phyloP scores from a whole-genome alignment of 352 stramenopile species.

The Globisporangium nagaii region DNA sequence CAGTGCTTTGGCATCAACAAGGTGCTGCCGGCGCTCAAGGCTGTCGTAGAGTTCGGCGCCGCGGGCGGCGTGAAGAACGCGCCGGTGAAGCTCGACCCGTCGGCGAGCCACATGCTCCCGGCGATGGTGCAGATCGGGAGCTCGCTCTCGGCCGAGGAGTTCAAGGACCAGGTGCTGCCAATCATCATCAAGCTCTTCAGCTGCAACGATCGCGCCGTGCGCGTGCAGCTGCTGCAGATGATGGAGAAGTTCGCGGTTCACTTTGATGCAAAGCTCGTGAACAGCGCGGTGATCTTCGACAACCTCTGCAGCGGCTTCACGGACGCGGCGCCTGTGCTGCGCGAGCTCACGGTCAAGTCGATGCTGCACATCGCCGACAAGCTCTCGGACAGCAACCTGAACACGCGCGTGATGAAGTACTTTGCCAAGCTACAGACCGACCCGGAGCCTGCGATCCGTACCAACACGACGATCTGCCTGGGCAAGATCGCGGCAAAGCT shows the following conservation, averaged over 20 bases:
- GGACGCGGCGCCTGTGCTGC: slow-evolving; percentile 80
- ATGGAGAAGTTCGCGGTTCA: slow-evolving; percentile 87
- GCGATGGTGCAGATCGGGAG: slow-evolving; percentile 85
- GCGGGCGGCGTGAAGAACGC: slow-evolving; percentile 47
- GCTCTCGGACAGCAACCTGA: slow-evolving; percentile 87
- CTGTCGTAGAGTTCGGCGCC: slow-evolving; percentile 77
- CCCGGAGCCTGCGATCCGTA: slow-evolving; percentile 88
- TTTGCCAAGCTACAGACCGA: slow-evolving; percentile 90
- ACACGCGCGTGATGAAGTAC: slow-evolving; percentile 91
- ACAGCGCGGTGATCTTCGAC: slow-evolving; percentile 87
- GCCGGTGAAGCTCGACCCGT: slow-evolving; percentile 74
- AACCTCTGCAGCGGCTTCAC: slow-evolving; percentile 90
- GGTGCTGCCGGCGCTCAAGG: slow-evolving; percentile 78
- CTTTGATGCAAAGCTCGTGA: slow-evolving; percentile 89
- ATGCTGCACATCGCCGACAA: slow-evolving; percentile 91
- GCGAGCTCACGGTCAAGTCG: slow-evolving; percentile 90
- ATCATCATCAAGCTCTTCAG: slow-evolving; percentile 88
- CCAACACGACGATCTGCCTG: slow-evolving; percentile 92
- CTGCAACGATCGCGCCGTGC: slow-evolving; percentile 88
- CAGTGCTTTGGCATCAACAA: slow-evolving; percentile 80
- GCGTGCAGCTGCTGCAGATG: slow-evolving; percentile 89
- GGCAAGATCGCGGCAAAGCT: slow-evolving; percentile 86
- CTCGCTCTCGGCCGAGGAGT: slow-evolving; percentile 71
- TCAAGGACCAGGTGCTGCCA: slow-evolving; percentile 85
- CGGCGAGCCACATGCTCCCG: slow-evolving; percentile 83